Evolutionary conservation across 2,329 filamentous ascomycete species (phyloP).

Genomic region (Pseudopithomyces chartarum): DNA sequence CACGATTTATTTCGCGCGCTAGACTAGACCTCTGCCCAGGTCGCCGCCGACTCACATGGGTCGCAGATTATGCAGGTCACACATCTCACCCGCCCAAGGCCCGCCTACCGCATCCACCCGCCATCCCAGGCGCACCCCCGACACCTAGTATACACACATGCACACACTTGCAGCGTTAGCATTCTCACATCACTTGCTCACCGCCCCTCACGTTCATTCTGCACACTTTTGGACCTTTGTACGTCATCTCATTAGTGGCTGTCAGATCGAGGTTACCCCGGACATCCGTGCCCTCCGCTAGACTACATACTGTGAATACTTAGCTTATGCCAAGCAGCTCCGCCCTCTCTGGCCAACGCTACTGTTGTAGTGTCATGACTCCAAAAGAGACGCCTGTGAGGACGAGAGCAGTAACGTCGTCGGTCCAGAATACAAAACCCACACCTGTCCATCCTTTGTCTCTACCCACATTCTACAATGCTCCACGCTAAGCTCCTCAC

Average conservation of each 20-base stretch:
- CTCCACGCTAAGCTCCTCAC: constrained; percentile 4
- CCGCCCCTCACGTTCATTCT: not conserved
- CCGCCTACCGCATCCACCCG: not conserved
- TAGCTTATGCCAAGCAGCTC: constrained; percentile 1
- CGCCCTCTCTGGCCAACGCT: not conserved
- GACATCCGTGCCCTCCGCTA: constrained; percentile 6
- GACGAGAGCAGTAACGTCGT: not conserved
- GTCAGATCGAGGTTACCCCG: constrained; percentile 2
- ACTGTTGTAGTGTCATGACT: not conserved
- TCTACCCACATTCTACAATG: too few species aligned
- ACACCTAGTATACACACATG: not conserved
- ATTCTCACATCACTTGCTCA: not conserved
- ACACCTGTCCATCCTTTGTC: too few species aligned
- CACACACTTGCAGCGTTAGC: not conserved
- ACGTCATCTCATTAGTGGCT: not conserved
- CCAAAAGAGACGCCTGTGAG: not conserved
- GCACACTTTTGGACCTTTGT: not conserved
- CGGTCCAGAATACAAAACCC: not conserved
- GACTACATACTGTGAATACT: too few species aligned
- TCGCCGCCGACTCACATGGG: not conserved
- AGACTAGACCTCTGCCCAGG: constrained; percentile 1
- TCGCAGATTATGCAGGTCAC: not conserved
- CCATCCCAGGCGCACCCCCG: not conserved
- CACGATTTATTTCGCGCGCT: not conserved
- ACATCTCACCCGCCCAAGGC: not conserved